phyloP scores from a whole-genome alignment of 192 early-diverging fungal genomes.

The Fimicolochytrium jonesii region DNA sequence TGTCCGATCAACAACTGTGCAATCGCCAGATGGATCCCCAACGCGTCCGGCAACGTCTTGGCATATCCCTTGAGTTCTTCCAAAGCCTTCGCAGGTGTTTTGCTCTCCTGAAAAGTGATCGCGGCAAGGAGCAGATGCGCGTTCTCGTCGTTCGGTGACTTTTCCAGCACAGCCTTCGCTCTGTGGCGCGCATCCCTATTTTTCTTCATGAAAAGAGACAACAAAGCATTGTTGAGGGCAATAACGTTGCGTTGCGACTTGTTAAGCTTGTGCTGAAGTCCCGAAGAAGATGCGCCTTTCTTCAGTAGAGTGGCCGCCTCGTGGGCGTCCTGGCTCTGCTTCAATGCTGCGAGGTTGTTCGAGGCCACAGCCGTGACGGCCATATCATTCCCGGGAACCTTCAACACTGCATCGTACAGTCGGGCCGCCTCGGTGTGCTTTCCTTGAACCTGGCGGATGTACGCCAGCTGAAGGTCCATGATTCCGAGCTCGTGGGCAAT shows the following conservation, averaged over 20 bases:
- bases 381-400: constrained; percentile 51
- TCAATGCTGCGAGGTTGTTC: constrained; percentile 62
- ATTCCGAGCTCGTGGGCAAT: constrained; percentile 62
- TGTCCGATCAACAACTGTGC: constrained; percentile 55
- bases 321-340: constrained; percentile 53
- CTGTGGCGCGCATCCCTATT: constrained; percentile 46
- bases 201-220: constrained; percentile 33
- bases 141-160: constrained; percentile 60
- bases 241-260: constrained; percentile 54
- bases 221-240: constrained; percentile 59
- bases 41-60: constrained; percentile 1
- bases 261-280: constrained; percentile 57
- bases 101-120: constrained; percentile 49
- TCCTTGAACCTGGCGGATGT: constrained; percentile 62
- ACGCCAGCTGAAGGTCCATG: constrained; percentile 62
- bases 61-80: constrained; percentile 45
- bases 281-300: constrained; percentile 48
- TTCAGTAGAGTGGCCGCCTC: constrained; percentile 57
- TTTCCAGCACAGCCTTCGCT: constrained; percentile 43
- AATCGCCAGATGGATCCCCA: constrained; percentile 53
- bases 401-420: constrained; percentile 55
- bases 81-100: constrained; percentile 47
- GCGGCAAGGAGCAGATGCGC: constrained; percentile 58
- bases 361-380: constrained; percentile 59
- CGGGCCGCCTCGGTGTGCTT: constrained; percentile 47